Evolutionary conservation across 768 basidiomycete genomes (phyloP).

Genomic region (Russula foetens): DNA sequence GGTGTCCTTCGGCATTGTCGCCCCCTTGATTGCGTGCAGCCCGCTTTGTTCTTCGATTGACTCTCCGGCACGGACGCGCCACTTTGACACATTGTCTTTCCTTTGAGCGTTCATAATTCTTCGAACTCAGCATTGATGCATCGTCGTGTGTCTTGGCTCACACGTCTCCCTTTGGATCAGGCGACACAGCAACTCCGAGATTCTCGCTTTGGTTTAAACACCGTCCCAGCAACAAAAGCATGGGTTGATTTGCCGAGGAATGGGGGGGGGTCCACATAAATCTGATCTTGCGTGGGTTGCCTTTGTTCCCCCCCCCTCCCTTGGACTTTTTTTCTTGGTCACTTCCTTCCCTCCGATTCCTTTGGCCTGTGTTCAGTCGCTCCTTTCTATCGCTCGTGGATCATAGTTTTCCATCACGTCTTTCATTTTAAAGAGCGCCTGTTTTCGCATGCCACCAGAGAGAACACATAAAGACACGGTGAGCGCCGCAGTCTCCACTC

Average conservation of each 20-base stretch:
- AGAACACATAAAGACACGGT: neutral
- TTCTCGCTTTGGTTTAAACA: conserved; percentile 6
- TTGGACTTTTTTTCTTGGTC: neutral
- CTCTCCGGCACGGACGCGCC: neutral
- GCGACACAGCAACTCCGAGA: conserved; percentile 1
- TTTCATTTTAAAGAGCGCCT: neutral
- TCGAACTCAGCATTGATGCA: conserved; percentile 3
- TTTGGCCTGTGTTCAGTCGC: neutral
- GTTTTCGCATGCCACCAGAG: neutral
- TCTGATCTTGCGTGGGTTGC: neutral
- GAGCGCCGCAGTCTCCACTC: neutral
- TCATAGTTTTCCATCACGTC: neutral
- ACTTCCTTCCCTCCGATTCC: neutral
- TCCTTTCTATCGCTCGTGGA: neutral
- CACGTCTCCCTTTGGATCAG: neutral
- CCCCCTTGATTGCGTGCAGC: neutral
- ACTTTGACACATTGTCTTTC: conserved; percentile 1
- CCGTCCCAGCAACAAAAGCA: neutral
- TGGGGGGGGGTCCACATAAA: conserved; percentile 4
- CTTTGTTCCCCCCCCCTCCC: neutral
- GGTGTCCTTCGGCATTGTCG: neutral
- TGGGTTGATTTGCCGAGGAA: neutral
- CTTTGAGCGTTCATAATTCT: conserved; percentile 1
- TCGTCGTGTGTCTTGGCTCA: conserved; percentile 3
- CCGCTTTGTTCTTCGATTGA: conserved; percentile 8